Conservation (phyloP, 768 basidiomycete species). For the Pleurotus cornucopiae region DNA sequence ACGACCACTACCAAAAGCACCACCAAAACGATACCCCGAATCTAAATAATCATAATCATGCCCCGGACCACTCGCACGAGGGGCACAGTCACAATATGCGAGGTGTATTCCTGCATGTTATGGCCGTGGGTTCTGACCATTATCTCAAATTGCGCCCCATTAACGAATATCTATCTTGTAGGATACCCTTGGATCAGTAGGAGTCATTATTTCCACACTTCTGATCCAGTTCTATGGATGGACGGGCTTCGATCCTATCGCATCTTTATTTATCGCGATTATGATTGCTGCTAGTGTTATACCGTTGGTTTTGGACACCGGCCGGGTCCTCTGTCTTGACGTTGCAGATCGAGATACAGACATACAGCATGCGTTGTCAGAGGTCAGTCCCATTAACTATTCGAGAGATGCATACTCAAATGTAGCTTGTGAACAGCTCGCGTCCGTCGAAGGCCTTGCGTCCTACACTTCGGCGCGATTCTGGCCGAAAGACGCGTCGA, state of each 20-base stretch:
- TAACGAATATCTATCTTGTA: constrained; percentile 21
- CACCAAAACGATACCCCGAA: constrained; percentile 35
- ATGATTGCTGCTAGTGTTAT: constrained; percentile 94
- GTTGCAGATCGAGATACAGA: constrained; percentile 56
- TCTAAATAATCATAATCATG: constrained; percentile 48
- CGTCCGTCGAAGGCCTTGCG: constrained; percentile 70
- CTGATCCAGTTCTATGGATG: constrained; percentile 95
- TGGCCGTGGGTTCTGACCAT: constrained; percentile 62
- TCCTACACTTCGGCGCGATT: constrained; percentile 83
- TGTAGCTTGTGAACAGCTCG: constrained; percentile 54
- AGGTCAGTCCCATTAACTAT: constrained; percentile 40
- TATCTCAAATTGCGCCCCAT: background rate
- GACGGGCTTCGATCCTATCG: constrained; percentile 99
- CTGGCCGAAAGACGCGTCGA: constrained; percentile 92
- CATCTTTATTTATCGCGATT: constrained; percentile 92
- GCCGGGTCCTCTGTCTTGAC: constrained; percentile 83
- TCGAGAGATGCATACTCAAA: background rate
- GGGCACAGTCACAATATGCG: constrained; percentile 99
- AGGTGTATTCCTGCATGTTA: constrained; percentile 95
- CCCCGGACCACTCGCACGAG: constrained; percentile 48
- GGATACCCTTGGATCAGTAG: constrained; percentile 96
- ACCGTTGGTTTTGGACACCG: constrained; percentile 92
- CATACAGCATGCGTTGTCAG: constrained; percentile 56
- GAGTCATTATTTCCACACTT: constrained; percentile 95
- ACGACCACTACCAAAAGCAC: constrained; percentile 35